Conservation (phyloP, 768 basidiomycete genomes). For the Macrolepiota fuliginosa region DNA sequence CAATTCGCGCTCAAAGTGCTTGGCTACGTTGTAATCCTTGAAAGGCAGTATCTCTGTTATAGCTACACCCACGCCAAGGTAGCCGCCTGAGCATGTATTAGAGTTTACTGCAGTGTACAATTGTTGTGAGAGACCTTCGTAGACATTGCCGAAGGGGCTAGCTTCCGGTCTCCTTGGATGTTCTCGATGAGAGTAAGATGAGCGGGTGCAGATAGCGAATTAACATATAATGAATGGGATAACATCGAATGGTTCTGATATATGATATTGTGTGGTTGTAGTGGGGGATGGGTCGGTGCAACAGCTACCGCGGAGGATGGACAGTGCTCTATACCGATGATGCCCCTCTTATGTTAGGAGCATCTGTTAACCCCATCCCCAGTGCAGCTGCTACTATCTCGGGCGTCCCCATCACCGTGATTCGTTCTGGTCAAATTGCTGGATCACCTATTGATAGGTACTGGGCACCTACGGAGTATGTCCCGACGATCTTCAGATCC, state of each 20-base stretch:
- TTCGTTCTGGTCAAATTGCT: slow-evolving; percentile 13
- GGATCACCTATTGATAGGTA: slow-evolving; percentile 10
- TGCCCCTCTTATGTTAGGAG: slow-evolving; percentile 8
- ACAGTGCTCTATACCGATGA: neutral
- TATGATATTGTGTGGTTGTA: no score
- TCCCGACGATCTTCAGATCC: slow-evolving; percentile 11
- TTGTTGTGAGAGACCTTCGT: slow-evolving; percentile 53
- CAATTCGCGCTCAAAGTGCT: slow-evolving; percentile 99
- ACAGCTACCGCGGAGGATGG: neutral
- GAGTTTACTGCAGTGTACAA: neutral
- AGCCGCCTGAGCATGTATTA: slow-evolving; percentile 52
- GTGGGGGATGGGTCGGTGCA: neutral
- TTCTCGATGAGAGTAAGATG: slow-evolving; percentile 46
- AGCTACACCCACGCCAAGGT: slow-evolving; percentile 94
- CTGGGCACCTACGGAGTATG: slow-evolving; percentile 14
- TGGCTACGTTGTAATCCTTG: slow-evolving; percentile 88
- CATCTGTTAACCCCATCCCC: no score
- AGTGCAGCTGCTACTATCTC: neutral
- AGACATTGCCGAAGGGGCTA: slow-evolving; percentile 93
- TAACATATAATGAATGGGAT: slow-evolving; percentile 76
- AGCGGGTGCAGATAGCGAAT: slow-evolving; percentile 8
- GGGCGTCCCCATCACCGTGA: slow-evolving; percentile 9
- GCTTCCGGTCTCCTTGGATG: slow-evolving; percentile 87
- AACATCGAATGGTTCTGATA: slow-evolving; percentile 80
- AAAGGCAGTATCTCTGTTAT: slow-evolving; percentile 96